Conservation (phyloP, 1,139 yeast genomes). For the Yarrowia galli region DNA sequence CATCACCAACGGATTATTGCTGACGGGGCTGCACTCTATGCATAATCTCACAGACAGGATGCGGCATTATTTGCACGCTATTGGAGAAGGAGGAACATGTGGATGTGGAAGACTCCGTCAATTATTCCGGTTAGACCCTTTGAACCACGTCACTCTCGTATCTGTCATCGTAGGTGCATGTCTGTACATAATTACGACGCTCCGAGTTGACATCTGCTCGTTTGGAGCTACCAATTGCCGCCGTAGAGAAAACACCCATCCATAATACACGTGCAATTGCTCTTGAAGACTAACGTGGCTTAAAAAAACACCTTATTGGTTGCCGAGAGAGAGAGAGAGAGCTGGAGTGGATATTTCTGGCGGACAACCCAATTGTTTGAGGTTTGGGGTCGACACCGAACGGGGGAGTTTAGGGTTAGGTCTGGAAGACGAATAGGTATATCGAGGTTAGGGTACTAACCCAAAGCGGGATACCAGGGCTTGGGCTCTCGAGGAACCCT, state of each 20-base stretch:
- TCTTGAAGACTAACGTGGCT: conserved; percentile 8
- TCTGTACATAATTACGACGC: background rate
- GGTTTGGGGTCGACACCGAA: too few species aligned
- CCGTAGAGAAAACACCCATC: too few species aligned
- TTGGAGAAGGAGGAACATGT: background rate
- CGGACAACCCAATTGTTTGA: too few species aligned
- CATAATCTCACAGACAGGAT: conserved; percentile 25
- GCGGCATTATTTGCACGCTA: conserved; percentile 24
- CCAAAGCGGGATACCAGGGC: too few species aligned
- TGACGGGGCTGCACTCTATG: background rate
- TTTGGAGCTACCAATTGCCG: too few species aligned
- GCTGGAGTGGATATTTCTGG: background rate
- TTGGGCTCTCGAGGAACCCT: too few species aligned
- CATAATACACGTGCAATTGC: conserved; percentile 21
- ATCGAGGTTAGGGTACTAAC: too few species aligned
- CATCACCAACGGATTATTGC: background rate
- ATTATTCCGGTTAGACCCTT: background rate
- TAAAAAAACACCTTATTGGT: conserved; percentile 27
- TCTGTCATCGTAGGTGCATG: background rate
- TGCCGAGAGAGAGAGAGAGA: background rate
- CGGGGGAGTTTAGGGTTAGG: too few species aligned
- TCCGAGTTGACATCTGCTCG: too few species aligned
- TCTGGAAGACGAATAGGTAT: too few species aligned
- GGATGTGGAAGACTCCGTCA: background rate
- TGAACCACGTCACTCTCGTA: background rate